Evolutionary conservation across 495 filamentous ascomycete genomes (phyloP).

Genomic region (Bombardia bombarda): DNA sequence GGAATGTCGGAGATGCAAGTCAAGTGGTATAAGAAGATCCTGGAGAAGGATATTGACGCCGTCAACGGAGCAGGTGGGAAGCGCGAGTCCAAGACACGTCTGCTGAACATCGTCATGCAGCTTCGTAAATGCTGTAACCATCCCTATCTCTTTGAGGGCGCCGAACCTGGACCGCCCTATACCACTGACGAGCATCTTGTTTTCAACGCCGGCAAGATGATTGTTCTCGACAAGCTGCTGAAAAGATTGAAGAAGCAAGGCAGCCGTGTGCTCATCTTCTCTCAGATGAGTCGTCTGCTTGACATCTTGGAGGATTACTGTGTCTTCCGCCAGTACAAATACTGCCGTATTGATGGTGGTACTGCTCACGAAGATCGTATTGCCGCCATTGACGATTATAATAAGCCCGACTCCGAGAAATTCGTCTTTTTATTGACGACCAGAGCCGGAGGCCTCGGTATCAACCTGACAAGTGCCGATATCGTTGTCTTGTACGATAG

Average conservation of each 20-base stretch:
- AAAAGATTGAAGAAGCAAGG: constrained; percentile 75
- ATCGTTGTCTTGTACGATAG: constrained; percentile 98
- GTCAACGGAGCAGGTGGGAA: constrained; percentile 97
- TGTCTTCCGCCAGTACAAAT: constrained; percentile 87
- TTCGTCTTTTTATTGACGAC: constrained; percentile 98
- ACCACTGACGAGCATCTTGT: constrained; percentile 96
- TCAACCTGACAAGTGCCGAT: constrained; percentile 92
- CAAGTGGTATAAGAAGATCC: constrained; percentile 98
- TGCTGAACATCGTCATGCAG: constrained; percentile 99
- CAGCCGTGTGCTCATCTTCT: constrained; percentile 94
- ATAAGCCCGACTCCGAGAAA: constrained; percentile 89
- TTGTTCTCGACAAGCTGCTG: constrained; percentile 89
- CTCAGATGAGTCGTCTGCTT: constrained; percentile 95
- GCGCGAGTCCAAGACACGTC: constrained; percentile 93
- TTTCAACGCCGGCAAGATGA: constrained; percentile 93
- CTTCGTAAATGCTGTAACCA: constrained; percentile 99
- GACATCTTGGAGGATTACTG: constrained; percentile 99
- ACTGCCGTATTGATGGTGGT: constrained; percentile 95
- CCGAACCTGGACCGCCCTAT: constrained; percentile 94
- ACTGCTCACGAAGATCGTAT: constrained; percentile 98
- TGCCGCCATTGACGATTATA: constrained; percentile 96
- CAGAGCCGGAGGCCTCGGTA: constrained; percentile 92
- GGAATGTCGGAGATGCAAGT: constrained; percentile 99
- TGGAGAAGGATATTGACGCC: constrained; percentile 98
- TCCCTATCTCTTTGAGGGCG: constrained; percentile 96